A percentile compares a stretch with the other conserved stretches of the same genome.
These are phyloP conservation scores for Gossypium arboreum DNA, from an alignment of 345 rosid genomes.

Conservation along the genomic window DNA sequence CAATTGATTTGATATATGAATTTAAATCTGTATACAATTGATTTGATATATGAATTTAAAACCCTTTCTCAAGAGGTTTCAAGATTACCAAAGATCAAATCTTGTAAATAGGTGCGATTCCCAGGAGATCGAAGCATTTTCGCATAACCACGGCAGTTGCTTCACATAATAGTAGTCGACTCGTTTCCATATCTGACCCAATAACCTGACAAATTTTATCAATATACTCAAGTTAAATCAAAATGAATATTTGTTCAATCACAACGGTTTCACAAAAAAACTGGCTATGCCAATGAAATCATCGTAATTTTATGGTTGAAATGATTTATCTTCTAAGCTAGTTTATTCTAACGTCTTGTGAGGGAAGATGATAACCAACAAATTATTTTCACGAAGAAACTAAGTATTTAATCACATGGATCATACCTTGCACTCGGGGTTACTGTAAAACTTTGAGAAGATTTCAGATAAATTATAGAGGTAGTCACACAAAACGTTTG, in stretches of 20 bases:
- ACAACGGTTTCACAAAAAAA: not conserved
- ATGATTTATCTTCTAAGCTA: not conserved
- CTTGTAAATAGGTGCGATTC: slow-evolving; percentile 82
- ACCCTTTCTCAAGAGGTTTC: too few relatives aligned
- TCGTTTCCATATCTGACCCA: slow-evolving; percentile 72
- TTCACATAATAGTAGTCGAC: slow-evolving; percentile 81
- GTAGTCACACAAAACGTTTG: slow-evolving; percentile 73
- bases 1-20: too few relatives aligned
- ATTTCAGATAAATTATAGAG: slow-evolving; percentile 70
- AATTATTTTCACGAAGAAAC: not conserved
- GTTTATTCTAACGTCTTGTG: not conserved
- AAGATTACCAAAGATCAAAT: slow-evolving; percentile 30
- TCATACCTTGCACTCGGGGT: slow-evolving; percentile 65
- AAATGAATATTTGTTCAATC: not conserved
- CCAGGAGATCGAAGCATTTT: slow-evolving; percentile 78
- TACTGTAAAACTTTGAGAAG: slow-evolving; percentile 69
- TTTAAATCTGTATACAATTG: too few relatives aligned
- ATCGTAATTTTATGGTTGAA: not conserved
- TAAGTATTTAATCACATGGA: not conserved
- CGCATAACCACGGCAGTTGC: slow-evolving; percentile 90
- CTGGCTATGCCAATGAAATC: not conserved
- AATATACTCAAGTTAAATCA: slow-evolving; percentile 1
- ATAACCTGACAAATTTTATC: slow-evolving; percentile 53
- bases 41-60: too few relatives aligned
- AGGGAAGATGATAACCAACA: not conserved